phyloP scores from a whole-genome alignment of 768 basidiomycete species.

The Amyloporia xantha region DNA sequence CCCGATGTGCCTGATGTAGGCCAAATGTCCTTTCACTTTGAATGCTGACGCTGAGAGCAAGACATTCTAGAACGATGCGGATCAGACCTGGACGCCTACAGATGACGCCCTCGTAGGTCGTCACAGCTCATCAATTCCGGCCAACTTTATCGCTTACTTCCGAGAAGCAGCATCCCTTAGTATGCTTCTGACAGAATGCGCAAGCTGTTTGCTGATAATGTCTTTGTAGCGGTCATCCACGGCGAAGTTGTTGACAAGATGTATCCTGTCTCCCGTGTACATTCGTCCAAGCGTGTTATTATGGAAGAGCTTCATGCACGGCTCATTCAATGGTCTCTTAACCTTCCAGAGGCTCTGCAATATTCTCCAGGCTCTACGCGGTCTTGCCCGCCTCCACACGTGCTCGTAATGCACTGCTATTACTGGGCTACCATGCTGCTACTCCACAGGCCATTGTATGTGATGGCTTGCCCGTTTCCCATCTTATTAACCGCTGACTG shows the following conservation, averaged over 20 bases:
- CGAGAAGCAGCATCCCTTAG: slow-evolving; percentile 51
- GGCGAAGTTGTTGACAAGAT: slow-evolving; percentile 60
- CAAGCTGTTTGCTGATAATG: too few relatives aligned
- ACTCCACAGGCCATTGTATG: slow-evolving; percentile 76
- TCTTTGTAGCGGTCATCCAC: slow-evolving; percentile 48
- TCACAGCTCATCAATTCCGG: slow-evolving; percentile 37
- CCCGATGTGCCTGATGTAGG: slow-evolving; percentile 48
- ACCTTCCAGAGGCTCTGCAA: slow-evolving; percentile 56
- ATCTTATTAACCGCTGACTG: neutral
- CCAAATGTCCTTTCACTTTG: too few relatives aligned
- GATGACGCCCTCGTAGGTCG: slow-evolving; percentile 30
- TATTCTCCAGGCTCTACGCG: slow-evolving; percentile 46
- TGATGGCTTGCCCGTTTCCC: slow-evolving; percentile 10
- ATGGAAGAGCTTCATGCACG: slow-evolving; percentile 48
- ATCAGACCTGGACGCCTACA: slow-evolving; percentile 42
- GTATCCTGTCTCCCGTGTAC: slow-evolving; percentile 58
- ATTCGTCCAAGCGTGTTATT: slow-evolving; percentile 38
- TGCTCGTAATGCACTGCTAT: slow-evolving; percentile 62
- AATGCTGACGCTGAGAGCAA: too few relatives aligned
- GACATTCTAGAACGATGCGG: slow-evolving; percentile 50
- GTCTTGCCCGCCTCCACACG: slow-evolving; percentile 52
- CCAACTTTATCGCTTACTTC: slow-evolving; percentile 43
- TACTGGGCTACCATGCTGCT: slow-evolving; percentile 75
- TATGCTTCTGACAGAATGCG: slow-evolving; percentile 26
- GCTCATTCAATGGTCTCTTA: slow-evolving; percentile 69